Evolutionary conservation across 352 stramenopile species (phyloP).

Genomic region (Phytophthora cactorum): DNA sequence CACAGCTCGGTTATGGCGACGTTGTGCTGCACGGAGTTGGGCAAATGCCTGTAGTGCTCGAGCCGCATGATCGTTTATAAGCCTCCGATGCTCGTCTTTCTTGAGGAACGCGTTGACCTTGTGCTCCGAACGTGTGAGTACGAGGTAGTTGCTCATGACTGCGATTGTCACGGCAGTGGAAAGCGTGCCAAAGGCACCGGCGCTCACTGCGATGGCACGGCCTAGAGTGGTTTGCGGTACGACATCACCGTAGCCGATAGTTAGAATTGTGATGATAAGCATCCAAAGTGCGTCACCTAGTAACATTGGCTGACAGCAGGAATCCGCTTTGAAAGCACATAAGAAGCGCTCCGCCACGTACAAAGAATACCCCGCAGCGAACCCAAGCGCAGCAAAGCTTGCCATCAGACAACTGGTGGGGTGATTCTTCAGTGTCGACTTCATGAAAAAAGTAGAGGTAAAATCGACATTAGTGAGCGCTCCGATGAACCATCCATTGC

Average conservation of each 20-base stretch:
- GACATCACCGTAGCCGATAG: conserved; percentile 75
- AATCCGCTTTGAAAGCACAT: conserved; percentile 59
- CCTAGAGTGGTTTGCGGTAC: conserved; percentile 59
- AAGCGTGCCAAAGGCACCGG: conserved; percentile 60
- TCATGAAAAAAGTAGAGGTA: conserved; percentile 73
- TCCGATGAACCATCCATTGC: conserved; percentile 84
- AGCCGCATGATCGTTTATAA: conserved; percentile 68
- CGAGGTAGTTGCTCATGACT: conserved; percentile 76
- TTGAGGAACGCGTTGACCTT: conserved; percentile 85
- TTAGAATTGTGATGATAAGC: conserved; percentile 78
- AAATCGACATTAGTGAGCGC: conserved; percentile 84
- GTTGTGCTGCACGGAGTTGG: conserved; percentile 56
- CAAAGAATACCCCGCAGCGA: conserved; percentile 61
- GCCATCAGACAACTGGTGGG: conserved; percentile 54
- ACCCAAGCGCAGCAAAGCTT: conserved; percentile 49
- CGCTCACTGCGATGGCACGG: conserved; percentile 54
- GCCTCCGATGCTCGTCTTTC: conserved; percentile 67
- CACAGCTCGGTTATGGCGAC: conserved; percentile 23
- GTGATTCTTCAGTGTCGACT: conserved; percentile 77
- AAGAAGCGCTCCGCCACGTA: conserved; percentile 77
- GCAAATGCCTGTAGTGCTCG: conserved; percentile 69
- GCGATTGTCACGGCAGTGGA: conserved; percentile 77
- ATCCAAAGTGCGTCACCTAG: conserved; percentile 65
- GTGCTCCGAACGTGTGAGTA: conserved; percentile 78
- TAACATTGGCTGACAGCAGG: conserved; percentile 62